Evolutionary conservation across 1,284 basidiomycete species (phyloP).

Genomic region (Cryptococcus neoformans): DNA sequence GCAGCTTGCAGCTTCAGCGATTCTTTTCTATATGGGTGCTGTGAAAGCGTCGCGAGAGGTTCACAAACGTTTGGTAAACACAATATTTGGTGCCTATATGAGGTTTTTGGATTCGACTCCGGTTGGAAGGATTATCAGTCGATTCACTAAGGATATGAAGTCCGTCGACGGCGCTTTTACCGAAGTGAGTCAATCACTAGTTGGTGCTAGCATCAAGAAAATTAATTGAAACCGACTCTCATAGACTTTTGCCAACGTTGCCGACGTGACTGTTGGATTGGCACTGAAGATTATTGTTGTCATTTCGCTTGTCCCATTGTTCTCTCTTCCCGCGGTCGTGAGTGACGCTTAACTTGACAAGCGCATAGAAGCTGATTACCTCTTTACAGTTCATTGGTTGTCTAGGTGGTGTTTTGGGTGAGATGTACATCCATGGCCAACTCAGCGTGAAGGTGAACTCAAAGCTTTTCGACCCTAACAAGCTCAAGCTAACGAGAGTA

Average conservation of each 20-base stretch:
- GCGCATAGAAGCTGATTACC: background rate
- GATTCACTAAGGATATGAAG: slow-evolving; percentile 61
- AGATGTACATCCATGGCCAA: slow-evolving; percentile 63
- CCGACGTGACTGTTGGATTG: slow-evolving; percentile 46
- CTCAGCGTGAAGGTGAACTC: slow-evolving; percentile 60
- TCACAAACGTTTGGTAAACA: slow-evolving; percentile 58
- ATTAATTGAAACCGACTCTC: slow-evolving; percentile 10
- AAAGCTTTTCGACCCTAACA: background rate
- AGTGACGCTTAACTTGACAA: slow-evolving; percentile 8
- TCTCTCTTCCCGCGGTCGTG: slow-evolving; percentile 43
- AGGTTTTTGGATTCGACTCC: slow-evolving; percentile 61
- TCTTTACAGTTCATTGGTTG: slow-evolving; percentile 43
- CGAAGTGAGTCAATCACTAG: slow-evolving; percentile 20
- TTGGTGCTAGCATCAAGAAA: background rate
- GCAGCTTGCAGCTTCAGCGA: slow-evolving; percentile 40
- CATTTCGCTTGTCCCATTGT: slow-evolving; percentile 54
- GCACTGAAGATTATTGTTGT: slow-evolving; percentile 53
- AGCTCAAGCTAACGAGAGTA: slow-evolving; percentile 27
- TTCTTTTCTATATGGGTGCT: slow-evolving; percentile 50
- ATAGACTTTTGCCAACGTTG: slow-evolving; percentile 35
- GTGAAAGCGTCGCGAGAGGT: slow-evolving; percentile 58
- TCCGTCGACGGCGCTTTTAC: slow-evolving; percentile 46
- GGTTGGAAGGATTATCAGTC: slow-evolving; percentile 58
- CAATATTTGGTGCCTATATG: slow-evolving; percentile 59
- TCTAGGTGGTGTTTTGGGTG: slow-evolving; percentile 54